Base-by-base conservation (phyloP, 2,329 filamentous ascomycete genomes). In the Colletotrichum brevisporum region DNA sequence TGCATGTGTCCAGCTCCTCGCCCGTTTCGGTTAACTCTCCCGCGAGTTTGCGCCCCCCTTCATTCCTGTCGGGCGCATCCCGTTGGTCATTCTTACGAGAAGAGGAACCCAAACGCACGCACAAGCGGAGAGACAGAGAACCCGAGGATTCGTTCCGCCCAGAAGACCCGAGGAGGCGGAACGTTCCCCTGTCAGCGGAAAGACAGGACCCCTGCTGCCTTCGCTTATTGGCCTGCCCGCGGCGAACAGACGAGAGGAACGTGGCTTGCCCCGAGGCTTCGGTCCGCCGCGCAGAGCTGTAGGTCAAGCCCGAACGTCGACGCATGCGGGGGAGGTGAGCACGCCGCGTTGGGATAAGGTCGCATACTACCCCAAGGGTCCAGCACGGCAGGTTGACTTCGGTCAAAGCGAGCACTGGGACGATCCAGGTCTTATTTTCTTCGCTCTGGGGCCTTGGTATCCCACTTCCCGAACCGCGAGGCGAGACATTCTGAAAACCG, bases 221-320 rank as follows among this genome's bases (percentile, higher is more conserved):
- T n/a, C 45, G 56, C 24, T 26, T 24, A 24, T 24, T 24, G 21
- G 21, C 21, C 21, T 24, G 21, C 21, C 21, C 21, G 21, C 21
- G n/a, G 16, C 47, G 31, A 47, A 47, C 45, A 45, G 24, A 4
- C 16, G 13, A 21, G 15, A 27, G 41, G 27, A 50, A 18, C 18
- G 59, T 62, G 59, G 59, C 59, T 62, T 62, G 50, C 59, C 50
- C 59, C 39, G 31, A 47, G 36, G 26, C 39, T 54, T 52, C 54
- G 59, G 59, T 54, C 16, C 39, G 50, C 36, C 48, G 36, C 18
- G 6, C 13, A 18, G 57, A 60, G 31, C 48, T 47, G 59, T 24
- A 47, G 51, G n/a, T 16, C 18, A 12, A 52, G 13, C 21, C 31
- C 10, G 31, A 36, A 24, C n/a, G 21, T 54, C 3, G 50, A 62